Conservation (phyloP, 2,329 filamentous ascomycete genomes). For the Colletotrichum sp. region DNA sequence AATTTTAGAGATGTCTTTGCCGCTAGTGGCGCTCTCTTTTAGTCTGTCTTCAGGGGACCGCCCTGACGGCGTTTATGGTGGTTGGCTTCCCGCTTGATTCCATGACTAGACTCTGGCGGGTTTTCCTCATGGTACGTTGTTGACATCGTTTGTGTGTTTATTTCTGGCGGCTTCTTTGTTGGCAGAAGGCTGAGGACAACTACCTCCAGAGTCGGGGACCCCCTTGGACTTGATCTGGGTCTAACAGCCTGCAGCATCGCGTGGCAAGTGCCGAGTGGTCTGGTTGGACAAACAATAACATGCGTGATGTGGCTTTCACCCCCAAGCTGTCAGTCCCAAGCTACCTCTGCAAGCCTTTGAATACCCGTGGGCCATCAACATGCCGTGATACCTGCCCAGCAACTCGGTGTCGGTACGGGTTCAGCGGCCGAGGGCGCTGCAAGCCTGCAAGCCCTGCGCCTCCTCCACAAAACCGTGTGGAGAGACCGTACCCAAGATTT, state of each 20-base stretch:
- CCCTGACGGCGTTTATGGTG: background rate
- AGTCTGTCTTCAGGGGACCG: background rate
- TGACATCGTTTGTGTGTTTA: background rate
- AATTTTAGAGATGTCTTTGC: conserved; percentile 10
- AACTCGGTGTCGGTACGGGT: background rate
- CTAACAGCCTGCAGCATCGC: background rate
- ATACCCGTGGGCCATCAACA: background rate
- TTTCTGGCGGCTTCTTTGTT: background rate
- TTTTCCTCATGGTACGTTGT: background rate
- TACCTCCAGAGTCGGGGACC: background rate
- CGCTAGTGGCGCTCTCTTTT: background rate
- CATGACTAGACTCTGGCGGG: background rate
- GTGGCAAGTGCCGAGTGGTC: background rate
- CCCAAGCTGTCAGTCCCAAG: background rate
- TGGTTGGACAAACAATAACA: background rate
- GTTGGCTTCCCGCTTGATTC: background rate
- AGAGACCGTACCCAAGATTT: background rate
- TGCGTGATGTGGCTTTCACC: background rate
- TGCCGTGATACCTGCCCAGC: background rate
- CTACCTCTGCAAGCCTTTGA: background rate
- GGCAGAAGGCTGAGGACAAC: background rate
- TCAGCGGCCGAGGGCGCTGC: background rate
- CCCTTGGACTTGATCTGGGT: background rate
- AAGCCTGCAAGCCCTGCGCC: background rate
- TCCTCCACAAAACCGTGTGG: background rate